Evolutionary conservation across 2,329 filamentous ascomycete species (phyloP).

Genomic region (Drechslera avenae): DNA sequence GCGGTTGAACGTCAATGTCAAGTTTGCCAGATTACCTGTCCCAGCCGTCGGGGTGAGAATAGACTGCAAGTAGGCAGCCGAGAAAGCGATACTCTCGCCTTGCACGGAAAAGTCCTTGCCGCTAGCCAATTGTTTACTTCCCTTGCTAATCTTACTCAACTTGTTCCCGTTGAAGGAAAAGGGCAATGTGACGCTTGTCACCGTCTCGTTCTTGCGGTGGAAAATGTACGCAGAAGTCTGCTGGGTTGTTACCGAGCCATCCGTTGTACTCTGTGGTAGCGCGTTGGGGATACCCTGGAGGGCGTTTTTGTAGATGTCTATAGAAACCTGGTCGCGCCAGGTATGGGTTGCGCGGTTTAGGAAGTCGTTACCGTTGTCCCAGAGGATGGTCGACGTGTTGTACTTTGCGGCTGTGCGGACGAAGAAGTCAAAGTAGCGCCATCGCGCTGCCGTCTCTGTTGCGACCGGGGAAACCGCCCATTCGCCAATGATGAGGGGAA

Average conservation of each 20-base stretch:
- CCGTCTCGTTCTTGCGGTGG: slow-evolving; percentile 53
- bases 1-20: slow-evolving; percentile 60
- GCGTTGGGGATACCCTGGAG: slow-evolving; percentile 54
- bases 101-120: slow-evolving; percentile 57
- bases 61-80: slow-evolving; percentile 53
- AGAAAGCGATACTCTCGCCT: slow-evolving; percentile 54
- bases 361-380: slow-evolving; percentile 65
- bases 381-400: slow-evolving; percentile 59
- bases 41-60: slow-evolving; percentile 51
- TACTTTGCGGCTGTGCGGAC: slow-evolving; percentile 56
- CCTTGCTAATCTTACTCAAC: slow-evolving; percentile 46
- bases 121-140: slow-evolving; percentile 46
- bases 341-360: slow-evolving; percentile 55
- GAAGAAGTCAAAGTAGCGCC: slow-evolving; percentile 64
- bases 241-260: slow-evolving; percentile 54
- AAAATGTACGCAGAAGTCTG: slow-evolving; percentile 61
- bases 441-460: slow-evolving; percentile 61
- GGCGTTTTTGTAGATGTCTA: slow-evolving; percentile 56
- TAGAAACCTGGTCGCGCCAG: slow-evolving; percentile 59
- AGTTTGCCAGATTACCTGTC: slow-evolving; percentile 56
- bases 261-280: slow-evolving; percentile 59
- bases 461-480: slow-evolving; percentile 58
- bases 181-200: slow-evolving; percentile 53
- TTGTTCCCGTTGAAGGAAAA: slow-evolving; percentile 63
- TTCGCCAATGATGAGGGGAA: slow-evolving; percentile 64